A percentile compares a stretch with the other conserved stretches of the same genome.
These are phyloP conservation scores for Neurospora terricola DNA, from an alignment of 495 filamentous ascomycete species.

Conservation along the genomic window DNA sequence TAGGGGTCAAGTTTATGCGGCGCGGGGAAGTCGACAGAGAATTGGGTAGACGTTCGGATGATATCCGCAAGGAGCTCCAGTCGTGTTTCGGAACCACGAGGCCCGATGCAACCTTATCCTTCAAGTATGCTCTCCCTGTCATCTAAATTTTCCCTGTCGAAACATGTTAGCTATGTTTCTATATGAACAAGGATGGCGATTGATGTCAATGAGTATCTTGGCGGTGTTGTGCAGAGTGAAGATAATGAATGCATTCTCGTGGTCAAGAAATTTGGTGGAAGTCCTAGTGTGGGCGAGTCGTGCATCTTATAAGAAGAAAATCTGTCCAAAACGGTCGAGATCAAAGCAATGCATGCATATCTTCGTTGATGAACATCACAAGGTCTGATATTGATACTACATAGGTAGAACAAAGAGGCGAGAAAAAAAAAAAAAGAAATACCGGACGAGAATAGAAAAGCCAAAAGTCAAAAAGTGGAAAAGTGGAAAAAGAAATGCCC, in stretches of 20 bases:
- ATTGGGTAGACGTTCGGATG: neutral
- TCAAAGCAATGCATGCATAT: neutral
- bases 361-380: neutral
- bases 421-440: neutral
- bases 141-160: neutral
- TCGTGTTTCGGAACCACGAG: neutral
- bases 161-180: neutral
- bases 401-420: neutral
- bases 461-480: neutral
- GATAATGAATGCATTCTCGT: neutral
- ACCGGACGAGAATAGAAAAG: neutral
- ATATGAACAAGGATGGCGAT: neutral
- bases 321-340: neutral
- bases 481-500: neutral
- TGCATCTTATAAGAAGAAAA: neutral
- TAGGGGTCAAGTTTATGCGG: neutral
- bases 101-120: neutral
- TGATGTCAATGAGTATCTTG: neutral
- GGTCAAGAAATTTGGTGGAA: neutral
- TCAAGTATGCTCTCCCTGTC: neutral
- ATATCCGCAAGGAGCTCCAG: neutral
- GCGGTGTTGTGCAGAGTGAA: neutral
- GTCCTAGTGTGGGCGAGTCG: neutral
- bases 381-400: neutral
- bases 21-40: neutral